Conservation (phyloP, 805 yeast genomes). For the Wickerhamomyces queroliae region DNA sequence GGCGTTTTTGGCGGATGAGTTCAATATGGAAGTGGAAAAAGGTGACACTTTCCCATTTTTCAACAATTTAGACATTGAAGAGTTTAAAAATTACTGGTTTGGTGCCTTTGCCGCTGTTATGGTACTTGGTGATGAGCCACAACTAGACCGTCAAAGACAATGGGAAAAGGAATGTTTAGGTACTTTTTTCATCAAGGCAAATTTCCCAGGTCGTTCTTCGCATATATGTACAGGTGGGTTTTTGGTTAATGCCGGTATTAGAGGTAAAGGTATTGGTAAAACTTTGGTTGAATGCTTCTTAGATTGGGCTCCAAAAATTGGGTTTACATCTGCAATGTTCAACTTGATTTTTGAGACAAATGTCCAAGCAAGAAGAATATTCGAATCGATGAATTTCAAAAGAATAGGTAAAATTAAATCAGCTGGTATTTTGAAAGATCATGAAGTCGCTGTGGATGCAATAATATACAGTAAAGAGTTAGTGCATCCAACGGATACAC, state of each 20-base stretch:
- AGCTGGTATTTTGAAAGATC: slow-evolving; percentile 86
- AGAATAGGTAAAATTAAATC: slow-evolving; percentile 74
- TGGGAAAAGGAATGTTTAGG: slow-evolving; percentile 96
- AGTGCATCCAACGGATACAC: slow-evolving; percentile 44
- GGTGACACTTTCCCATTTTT: slow-evolving; percentile 88
- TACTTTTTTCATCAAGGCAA: slow-evolving; percentile 76
- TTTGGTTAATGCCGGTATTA: slow-evolving; percentile 85
- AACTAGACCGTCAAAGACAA: slow-evolving; percentile 47
- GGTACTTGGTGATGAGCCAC: slow-evolving; percentile 71
- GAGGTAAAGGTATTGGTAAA: slow-evolving; percentile 89
- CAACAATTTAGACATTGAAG: slow-evolving; percentile 69
- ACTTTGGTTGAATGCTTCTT: slow-evolving; percentile 78
- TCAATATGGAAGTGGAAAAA: slow-evolving; percentile 84
- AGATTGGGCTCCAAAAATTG: slow-evolving; percentile 88
- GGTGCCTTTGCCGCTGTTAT: slow-evolving; percentile 73
- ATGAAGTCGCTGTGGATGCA: slow-evolving; percentile 82
- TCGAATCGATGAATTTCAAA: slow-evolving; percentile 72
- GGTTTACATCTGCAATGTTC: slow-evolving; percentile 79
- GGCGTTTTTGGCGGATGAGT: slow-evolving; percentile 83
- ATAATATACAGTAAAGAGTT: slow-evolving; percentile 79
- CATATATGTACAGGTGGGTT: slow-evolving; percentile 91
- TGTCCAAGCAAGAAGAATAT: slow-evolving; percentile 70
- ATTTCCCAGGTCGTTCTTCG: slow-evolving; percentile 88
- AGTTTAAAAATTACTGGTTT: slow-evolving; percentile 86
- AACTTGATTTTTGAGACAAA: slow-evolving; percentile 88